Evolutionary conservation across 352 stramenopile species (phyloP), one percentile per base, ranked within the genome.

Genomic region (Pythium folliculosum): DNA sequence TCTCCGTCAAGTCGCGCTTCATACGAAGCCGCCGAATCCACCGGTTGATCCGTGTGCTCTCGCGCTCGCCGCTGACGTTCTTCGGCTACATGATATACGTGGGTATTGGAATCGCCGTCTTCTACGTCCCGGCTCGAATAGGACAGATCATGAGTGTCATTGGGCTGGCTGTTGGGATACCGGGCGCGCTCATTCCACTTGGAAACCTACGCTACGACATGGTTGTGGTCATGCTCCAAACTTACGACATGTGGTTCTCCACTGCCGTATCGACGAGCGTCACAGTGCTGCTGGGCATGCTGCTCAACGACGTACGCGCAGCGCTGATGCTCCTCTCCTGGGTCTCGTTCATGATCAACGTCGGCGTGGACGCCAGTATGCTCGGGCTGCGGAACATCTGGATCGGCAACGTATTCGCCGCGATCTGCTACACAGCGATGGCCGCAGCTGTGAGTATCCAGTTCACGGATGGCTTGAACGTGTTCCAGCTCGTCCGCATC

Each of bases 221-320:
- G n/a, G 53, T 71, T 9, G 23, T 16, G 2, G 50, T 75, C 8
- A 30, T 71, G 38, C 30, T 69, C 8, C 16, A 63, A 14, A 66
- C 69, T 10, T 72, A 66, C 59, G 63, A 71, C 32, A 27, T 68
- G 25, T 73, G 69, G 63, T 71, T 69, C 48, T 63, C 57, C 16
- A 35, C 30, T 9, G 14, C 43, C 17, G 51, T 64, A 6, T 67
- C 65, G 44, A 69, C 58, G 0, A 7, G 58, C 2, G 57, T 57
- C 6, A 32, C 58, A 12, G 19, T 57, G 6, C 17, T 69, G 49
- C 45, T 75, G 0, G 69, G 21, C 0, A 21, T 65, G 14, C 23
- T 62, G 22, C 32, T 72, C 5, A 23, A 59, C 4, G 69, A 75
- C 30, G 7, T 10, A 17, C 53, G 54, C 0, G 25, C 44, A 1